Evolutionary conservation across 2,329 filamentous ascomycete species (phyloP).

Genomic region (Drechslera avenae): DNA sequence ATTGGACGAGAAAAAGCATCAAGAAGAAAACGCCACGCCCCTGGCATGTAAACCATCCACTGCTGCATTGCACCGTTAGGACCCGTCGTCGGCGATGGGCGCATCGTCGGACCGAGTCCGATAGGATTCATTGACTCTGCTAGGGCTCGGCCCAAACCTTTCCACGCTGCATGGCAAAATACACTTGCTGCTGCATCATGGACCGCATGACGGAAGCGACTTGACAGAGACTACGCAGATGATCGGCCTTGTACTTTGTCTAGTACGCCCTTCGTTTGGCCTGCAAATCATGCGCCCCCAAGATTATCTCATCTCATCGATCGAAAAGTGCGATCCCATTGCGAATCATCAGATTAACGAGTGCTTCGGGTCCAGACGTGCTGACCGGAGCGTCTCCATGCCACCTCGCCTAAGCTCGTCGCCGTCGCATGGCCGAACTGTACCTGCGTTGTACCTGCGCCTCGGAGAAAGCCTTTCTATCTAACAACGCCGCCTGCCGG

Average conservation of each 20-base stretch:
- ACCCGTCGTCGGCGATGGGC: not conserved
- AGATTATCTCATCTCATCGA: constrained; percentile 4
- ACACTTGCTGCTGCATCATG: not conserved
- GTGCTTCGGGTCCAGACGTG: not conserved
- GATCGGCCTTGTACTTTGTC: constrained; percentile 1
- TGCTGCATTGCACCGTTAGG: not conserved
- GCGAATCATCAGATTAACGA: not conserved
- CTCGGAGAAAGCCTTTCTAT: not conserved
- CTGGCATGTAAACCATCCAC: not conserved
- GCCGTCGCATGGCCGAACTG: not conserved
- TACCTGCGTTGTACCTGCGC: not conserved
- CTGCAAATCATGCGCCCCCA: constrained; percentile 4
- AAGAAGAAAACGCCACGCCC: constrained; percentile 3
- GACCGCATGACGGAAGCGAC: not conserved
- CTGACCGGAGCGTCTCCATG: not conserved
- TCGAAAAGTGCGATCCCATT: constrained; percentile 2
- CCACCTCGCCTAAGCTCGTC: not conserved
- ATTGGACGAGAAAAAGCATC: constrained; percentile 13
- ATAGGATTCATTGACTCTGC: constrained; percentile 1
- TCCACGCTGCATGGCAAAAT: constrained; percentile 3
- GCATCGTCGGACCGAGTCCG: constrained; percentile 10
- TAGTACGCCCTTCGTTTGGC: constrained; percentile 1
- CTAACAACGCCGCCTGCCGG: not conserved
- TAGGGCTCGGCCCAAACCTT: not conserved
- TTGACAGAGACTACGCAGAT: constrained; percentile 6